Conservation (phyloP, 225 moss, liverwort and hornwort species). For the Ulota crispa region DNA sequence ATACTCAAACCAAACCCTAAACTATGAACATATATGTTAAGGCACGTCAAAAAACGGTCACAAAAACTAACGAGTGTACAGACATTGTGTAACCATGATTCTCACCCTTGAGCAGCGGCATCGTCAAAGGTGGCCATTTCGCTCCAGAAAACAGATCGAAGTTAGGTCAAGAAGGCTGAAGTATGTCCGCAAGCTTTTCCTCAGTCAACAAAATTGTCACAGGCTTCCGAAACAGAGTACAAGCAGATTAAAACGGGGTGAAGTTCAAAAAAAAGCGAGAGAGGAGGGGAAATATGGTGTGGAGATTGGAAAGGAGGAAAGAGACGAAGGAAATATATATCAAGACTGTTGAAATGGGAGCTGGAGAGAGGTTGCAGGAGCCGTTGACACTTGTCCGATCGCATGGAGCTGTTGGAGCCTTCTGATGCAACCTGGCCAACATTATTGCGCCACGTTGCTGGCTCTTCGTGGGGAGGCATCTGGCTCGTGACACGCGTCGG, state of each 20-base stretch:
- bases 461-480: rapidly evolving
- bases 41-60: rapidly evolving
- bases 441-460: not conserved
- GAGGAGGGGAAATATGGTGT: too few relatives aligned
- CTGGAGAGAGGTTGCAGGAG: not conserved
- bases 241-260: rapidly evolving
- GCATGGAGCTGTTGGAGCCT: not conserved
- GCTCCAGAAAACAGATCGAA: too few relatives aligned
- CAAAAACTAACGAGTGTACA: too few relatives aligned
- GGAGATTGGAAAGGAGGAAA: rapidly evolving
- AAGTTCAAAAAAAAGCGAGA: not conserved
- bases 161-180: not conserved
- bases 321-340: not conserved
- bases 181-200: not conserved
- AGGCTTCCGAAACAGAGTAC: not conserved
- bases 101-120: slow-evolving; percentile 32
- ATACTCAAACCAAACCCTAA: not conserved
- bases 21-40: rapidly evolving
- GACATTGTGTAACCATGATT: too few relatives aligned
- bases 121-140: slow-evolving; percentile 29
- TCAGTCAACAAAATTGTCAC: not conserved
- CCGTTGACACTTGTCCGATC: slow-evolving; percentile 16
- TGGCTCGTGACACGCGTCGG: slow-evolving; percentile 11
- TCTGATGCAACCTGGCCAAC: not conserved
- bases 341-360: slow-evolving; percentile 1